phyloP scores from a whole-genome alignment of 192 early-diverging fungal species.

The Backusella liffmaniae region DNA sequence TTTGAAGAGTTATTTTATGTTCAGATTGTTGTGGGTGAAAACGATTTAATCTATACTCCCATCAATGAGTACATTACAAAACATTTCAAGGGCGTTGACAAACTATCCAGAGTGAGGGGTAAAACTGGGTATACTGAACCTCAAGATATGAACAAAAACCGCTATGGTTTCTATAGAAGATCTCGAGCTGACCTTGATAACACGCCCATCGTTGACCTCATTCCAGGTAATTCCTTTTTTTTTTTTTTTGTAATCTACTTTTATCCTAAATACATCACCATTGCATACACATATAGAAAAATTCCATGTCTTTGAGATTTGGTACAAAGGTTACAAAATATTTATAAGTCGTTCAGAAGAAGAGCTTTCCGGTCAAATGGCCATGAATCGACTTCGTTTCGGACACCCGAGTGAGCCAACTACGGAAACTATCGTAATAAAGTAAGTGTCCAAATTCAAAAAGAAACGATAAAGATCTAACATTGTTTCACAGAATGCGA shows the following conservation, averaged over 20 bases:
- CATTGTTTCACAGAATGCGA: slow-evolving; percentile 8
- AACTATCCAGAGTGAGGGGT: background rate
- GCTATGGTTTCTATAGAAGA: background rate
- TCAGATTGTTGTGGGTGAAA: slow-evolving; percentile 6
- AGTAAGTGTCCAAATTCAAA: background rate
- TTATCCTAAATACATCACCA: background rate
- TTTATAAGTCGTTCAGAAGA: background rate
- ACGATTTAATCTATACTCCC: slow-evolving; percentile 13
- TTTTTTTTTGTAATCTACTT: background rate
- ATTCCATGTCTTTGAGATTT: slow-evolving; percentile 3
- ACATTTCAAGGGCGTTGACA: background rate
- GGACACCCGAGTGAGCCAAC: background rate
- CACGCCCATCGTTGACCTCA: slow-evolving; percentile 9
- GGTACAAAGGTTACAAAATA: slow-evolving; percentile 16
- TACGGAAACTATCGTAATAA: slow-evolving; percentile 10
- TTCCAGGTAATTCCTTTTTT: slow-evolving; percentile 13
- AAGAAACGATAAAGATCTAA: background rate
- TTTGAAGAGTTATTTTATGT: slow-evolving; percentile 8
- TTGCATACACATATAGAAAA: background rate
- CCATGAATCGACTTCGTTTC: background rate
- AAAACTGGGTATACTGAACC: background rate
- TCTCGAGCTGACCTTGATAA: background rate
- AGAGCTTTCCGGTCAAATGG: background rate
- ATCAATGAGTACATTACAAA: slow-evolving; percentile 9
- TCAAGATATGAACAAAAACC: background rate